Percentiles rank a stretch among this genome's conserved stretches.
These are phyloP conservation scores for Naganishia sp. DNA, from an alignment of 1,284 basidiomycete genomes.

Conservation along the genomic window DNA sequence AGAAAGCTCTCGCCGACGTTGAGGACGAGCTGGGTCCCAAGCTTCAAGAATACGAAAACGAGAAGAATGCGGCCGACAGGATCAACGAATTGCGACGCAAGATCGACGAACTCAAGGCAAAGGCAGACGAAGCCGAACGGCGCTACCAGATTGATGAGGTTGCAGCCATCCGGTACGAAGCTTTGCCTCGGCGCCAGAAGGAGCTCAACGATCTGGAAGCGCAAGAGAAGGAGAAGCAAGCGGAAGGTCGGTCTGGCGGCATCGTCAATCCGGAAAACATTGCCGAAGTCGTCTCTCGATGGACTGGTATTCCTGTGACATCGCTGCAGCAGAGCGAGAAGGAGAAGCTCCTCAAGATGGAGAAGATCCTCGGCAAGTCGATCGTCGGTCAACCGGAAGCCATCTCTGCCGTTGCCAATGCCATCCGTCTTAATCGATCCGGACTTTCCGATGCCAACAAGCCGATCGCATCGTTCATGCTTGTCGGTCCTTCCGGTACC, in stretches of 20 bases:
- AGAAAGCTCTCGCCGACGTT: conserved; percentile 78
- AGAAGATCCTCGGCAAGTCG: conserved; percentile 55
- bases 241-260: conserved; percentile 46
- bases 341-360: conserved; percentile 58
- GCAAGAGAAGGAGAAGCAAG: conserved; percentile 47
- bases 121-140: conserved; percentile 92
- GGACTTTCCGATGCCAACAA: conserved; percentile 60
- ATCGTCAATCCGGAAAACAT: conserved; percentile 57
- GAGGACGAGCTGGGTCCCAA: conserved; percentile 89
- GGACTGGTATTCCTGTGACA: conserved; percentile 55
- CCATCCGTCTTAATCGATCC: conserved; percentile 61
- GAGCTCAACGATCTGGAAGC: conserved; percentile 63
- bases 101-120: conserved; percentile 89
- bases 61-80: conserved; percentile 83
- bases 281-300: conserved; percentile 60
- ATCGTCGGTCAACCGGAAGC: conserved; percentile 63
- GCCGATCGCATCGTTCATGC: conserved; percentile 60
- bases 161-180: conserved; percentile 81
- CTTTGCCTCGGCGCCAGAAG: conserved; percentile 84
- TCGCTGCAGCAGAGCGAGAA: conserved; percentile 53
- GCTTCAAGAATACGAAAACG: conserved; percentile 83
- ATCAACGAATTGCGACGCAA: conserved; percentile 75
- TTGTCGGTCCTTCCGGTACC: conserved; percentile 58
- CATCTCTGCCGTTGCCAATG: conserved; percentile 60
- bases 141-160: conserved; percentile 79